These are phyloP conservation scores for Lodderomyces theae DNA, from an alignment of 1,139 yeast genomes.

Conservation along the genomic window DNA sequence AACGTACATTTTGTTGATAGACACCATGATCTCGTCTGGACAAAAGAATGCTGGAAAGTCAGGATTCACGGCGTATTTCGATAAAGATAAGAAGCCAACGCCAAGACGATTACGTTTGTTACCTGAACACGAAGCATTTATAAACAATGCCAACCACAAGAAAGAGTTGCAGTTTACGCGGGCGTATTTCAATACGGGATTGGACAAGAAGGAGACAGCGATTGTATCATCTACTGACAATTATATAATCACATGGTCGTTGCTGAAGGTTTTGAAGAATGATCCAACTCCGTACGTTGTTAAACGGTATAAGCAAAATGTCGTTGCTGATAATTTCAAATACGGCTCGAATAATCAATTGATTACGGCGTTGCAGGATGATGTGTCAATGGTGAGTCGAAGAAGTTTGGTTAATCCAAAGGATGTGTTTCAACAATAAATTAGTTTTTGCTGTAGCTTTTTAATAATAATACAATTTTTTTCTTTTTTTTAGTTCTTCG, in stretches of 20 bases:
- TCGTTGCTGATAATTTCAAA: constrained; percentile 76
- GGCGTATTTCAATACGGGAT: constrained; percentile 75
- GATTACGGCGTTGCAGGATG: constrained; percentile 67
- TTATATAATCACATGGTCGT: constrained; percentile 78
- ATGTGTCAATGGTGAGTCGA: constrained; percentile 64
- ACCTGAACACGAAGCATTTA: constrained; percentile 71
- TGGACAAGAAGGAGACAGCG: constrained; percentile 60
- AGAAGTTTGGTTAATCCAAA: constrained; percentile 56
- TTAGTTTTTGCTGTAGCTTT: no score
- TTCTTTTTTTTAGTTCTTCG: no score
- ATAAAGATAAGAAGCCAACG: constrained; percentile 62
- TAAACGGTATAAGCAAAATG: constrained; percentile 57
- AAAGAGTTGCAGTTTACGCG: constrained; percentile 56
- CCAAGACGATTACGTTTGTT: constrained; percentile 65
- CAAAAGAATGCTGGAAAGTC: constrained; percentile 53
- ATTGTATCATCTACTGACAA: constrained; percentile 80
- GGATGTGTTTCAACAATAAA: constrained; percentile 17
- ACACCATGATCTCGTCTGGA: constrained; percentile 60
- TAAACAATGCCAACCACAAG: constrained; percentile 51
- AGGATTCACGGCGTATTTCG: constrained; percentile 68
- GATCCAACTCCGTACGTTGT: constrained; percentile 55
- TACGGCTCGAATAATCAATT: constrained; percentile 71
- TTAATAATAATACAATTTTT: no score
- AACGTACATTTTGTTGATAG: constrained; percentile 66
- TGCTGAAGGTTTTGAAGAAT: constrained; percentile 55